phyloP scores from a whole-genome alignment of 2,329 filamentous ascomycete genomes.

The Penicillium verrucosum region DNA sequence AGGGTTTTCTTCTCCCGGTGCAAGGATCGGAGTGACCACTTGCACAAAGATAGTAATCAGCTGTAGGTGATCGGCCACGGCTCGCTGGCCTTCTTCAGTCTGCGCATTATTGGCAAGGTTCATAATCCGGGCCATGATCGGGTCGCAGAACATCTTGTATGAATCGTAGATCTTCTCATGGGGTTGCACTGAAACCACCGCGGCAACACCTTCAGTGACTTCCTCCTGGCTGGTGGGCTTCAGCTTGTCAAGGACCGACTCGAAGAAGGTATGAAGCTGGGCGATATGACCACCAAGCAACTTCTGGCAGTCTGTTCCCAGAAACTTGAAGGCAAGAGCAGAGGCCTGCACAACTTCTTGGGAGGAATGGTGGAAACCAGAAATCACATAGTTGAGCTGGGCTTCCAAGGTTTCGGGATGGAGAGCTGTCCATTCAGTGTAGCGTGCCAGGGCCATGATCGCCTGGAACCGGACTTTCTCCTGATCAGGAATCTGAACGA shows the following conservation, averaged over 20 bases:
- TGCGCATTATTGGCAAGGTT: constrained; percentile 79
- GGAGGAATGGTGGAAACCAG: constrained; percentile 82
- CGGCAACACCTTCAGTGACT: constrained; percentile 91
- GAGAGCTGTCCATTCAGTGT: constrained; percentile 95
- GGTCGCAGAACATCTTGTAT: constrained; percentile 90
- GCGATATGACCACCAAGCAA: constrained; percentile 77
- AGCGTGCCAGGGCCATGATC: constrained; percentile 94
- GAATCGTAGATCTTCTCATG: constrained; percentile 74
- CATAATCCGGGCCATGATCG: constrained; percentile 81
- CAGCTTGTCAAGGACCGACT: constrained; percentile 80
- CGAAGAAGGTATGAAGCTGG: constrained; percentile 88
- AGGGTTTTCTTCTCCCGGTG: constrained; percentile 71
- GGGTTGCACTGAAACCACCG: constrained; percentile 84
- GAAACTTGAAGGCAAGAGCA: constrained; percentile 92
- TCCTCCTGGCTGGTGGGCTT: constrained; percentile 88
- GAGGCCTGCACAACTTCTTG: constrained; percentile 89
- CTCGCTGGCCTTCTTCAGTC: constrained; percentile 77
- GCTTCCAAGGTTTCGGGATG: constrained; percentile 89
- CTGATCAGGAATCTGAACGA: constrained; percentile 91
- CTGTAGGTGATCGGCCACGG: constrained; percentile 89
- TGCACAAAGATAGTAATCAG: constrained; percentile 89
- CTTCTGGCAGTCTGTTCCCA: constrained; percentile 91
- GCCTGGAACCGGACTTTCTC: constrained; percentile 98
- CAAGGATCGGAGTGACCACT: constrained; percentile 69
- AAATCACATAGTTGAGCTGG: constrained; percentile 94